A percentile compares a stretch with the other conserved stretches of the same genome.
phyloP scores from a whole-genome alignment of 1,139 yeast genomes.

The Candida sanyaensis region DNA sequence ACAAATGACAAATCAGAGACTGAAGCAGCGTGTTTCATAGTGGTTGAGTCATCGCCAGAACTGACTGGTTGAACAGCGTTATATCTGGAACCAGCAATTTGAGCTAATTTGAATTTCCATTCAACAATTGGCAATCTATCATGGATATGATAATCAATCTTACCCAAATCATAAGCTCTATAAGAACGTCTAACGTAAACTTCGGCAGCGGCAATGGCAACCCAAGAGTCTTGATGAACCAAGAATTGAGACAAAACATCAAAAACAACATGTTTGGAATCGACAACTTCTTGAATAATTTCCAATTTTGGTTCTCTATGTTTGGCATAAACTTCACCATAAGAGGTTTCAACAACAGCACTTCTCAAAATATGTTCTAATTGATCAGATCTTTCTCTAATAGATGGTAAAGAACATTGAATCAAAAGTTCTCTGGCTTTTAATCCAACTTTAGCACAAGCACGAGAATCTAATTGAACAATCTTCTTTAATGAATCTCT shows the following conservation, averaged over 20 bases:
- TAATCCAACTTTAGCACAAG: constrained; percentile 91
- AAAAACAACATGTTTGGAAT: constrained; percentile 92
- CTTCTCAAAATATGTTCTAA: constrained; percentile 92
- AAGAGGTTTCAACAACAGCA: constrained; percentile 84
- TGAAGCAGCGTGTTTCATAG: constrained; percentile 83
- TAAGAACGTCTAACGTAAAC: constrained; percentile 96
- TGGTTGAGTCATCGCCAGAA: constrained; percentile 24
- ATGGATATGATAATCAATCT: constrained; percentile 63
- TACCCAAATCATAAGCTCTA: constrained; percentile 90
- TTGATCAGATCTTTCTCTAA: constrained; percentile 95
- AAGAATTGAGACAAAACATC: constrained; percentile 94
- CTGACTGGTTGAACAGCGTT: constrained; percentile 57
- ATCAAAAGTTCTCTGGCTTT: constrained; percentile 95
- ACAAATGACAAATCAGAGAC: constrained; percentile 89
- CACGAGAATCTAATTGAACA: constrained; percentile 86
- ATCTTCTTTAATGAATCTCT: constrained; percentile 72
- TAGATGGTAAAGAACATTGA: constrained; percentile 95
- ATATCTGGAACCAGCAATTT: constrained; percentile 64
- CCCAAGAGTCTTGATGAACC: constrained; percentile 80
- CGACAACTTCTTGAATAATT: constrained; percentile 86
- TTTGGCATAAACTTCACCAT: constrained; percentile 77
- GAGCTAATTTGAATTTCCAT: constrained; percentile 82
- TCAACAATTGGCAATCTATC: constrained; percentile 70
- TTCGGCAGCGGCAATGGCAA: constrained; percentile 94
- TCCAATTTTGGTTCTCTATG: constrained; percentile 84